Evolutionary conservation across 2,329 filamentous ascomycete genomes (phyloP), one percentile per base, ranked within the genome.

Genomic region (Apiospora hydei): DNA sequence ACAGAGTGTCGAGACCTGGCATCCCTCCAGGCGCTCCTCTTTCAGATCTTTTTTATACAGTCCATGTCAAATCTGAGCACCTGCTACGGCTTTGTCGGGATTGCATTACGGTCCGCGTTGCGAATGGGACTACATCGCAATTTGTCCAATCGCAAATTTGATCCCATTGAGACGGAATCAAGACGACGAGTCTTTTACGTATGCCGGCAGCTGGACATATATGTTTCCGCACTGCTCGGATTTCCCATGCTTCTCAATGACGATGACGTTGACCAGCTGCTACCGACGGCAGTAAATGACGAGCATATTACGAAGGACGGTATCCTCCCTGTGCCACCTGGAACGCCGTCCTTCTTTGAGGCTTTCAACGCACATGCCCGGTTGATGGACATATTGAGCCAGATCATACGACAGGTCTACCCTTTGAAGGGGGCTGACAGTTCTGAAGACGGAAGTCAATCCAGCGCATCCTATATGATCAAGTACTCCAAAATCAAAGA

Each of bases 21-120:
- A 26, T 93, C 93, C 1, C 84, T 96, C 11, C 93, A 96, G 80
- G 90, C 92, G 2, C 86, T 96, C 8, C 83, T 95, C 26, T 95
- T 94, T 79, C 93, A 95, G 88, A 92, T 95, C 68, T 84, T 96
- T 3, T 96, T 95, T 78, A 86, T 96, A 0, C 94, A 96, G 78
- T 90, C 92, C 2, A 93, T 94, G 1, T 93, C 93, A 13, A 94
- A 94, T 78, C 84, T 96, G 43, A 93, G 91, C 78, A 92, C 91
- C 13, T 96, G 93, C 79, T 96, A 96, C 81, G 90, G 93, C 0
- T 95, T 94, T 76, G 88, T 96, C 67, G 93, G 93, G 8, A 92
- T 96, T 76, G 93, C 93, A 2, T 84, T 95, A 68, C 89, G 93
- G 69, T 92, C 92, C 8, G 90, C 92, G n/a, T 82, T 96, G 46